These are phyloP conservation scores for Crucibulum laeve DNA, from an alignment of 768 basidiomycete species.

Conservation along the genomic window DNA sequence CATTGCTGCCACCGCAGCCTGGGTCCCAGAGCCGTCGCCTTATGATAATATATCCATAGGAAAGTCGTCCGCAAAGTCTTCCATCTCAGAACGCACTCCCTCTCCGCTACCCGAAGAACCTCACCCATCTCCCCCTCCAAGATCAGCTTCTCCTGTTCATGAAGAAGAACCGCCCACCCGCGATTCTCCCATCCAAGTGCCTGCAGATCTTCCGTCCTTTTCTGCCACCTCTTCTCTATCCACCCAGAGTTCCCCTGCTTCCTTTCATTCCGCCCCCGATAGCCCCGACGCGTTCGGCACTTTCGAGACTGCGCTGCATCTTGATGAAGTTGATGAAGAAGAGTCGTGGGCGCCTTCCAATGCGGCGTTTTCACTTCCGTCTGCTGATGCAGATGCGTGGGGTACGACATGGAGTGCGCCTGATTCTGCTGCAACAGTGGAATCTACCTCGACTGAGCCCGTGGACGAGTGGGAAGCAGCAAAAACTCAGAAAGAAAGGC, in stretches of 20 bases:
- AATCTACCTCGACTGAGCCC: slow-evolving; percentile 22
- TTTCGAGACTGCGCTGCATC: slow-evolving; percentile 48
- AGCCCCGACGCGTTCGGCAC: slow-evolving; percentile 58
- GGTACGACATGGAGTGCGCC: slow-evolving; percentile 34
- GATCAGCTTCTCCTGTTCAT: slow-evolving; percentile 2
- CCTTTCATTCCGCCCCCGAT: slow-evolving; percentile 15
- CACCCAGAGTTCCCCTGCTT: slow-evolving; percentile 7
- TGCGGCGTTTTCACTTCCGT: slow-evolving; percentile 14
- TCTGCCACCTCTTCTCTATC: slow-evolving; percentile 4
- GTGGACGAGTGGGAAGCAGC: slow-evolving; percentile 70
- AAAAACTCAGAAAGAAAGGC: slow-evolving; percentile 49
- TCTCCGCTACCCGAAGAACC: slow-evolving; percentile 2
- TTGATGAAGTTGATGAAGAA: slow-evolving; percentile 16
- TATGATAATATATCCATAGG: slow-evolving; percentile 37
- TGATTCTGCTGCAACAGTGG: slow-evolving; percentile 11
- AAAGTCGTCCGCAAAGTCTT: slow-evolving; percentile 13
- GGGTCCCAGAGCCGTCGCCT: slow-evolving; percentile 32
- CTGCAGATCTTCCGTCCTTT: too few relatives aligned
- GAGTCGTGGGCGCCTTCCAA: slow-evolving; percentile 34
- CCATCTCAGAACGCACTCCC: not conserved
- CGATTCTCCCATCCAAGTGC: too few relatives aligned
- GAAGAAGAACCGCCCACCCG: not conserved
- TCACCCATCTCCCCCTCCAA: slow-evolving; percentile 3
- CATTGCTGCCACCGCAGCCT: slow-evolving; percentile 16
- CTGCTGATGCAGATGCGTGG: slow-evolving; percentile 31